Conservation (phyloP, 169 alveolate genomes). For the Plasmodium knowlesi region DNA sequence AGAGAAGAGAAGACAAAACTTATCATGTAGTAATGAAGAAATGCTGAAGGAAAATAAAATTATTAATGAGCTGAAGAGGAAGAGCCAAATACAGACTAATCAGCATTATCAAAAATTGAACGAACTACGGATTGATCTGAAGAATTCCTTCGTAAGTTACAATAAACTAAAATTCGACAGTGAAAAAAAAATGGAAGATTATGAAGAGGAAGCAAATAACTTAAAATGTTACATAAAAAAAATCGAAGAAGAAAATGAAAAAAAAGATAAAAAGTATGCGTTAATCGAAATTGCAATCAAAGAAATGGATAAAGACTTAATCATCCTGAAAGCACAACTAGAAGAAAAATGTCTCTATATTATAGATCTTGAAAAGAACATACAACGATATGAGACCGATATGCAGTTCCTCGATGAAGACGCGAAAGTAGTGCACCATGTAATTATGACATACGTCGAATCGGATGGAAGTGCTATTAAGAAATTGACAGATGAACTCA, state of each 20-base stretch:
- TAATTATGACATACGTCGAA: conserved; percentile 31
- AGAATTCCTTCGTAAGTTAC: conserved; percentile 45
- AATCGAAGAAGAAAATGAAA: conserved; percentile 59
- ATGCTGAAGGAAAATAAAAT: background rate
- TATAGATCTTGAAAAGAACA: conserved; percentile 19
- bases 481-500: conserved; percentile 12
- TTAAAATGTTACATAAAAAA: conserved; percentile 42
- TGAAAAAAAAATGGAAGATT: conserved; percentile 53
- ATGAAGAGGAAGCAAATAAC: conserved; percentile 63
- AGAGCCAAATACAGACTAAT: background rate
- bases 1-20: background rate
- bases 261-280: conserved; percentile 64
- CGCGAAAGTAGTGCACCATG: conserved; percentile 7
- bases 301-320: conserved; percentile 73
- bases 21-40: background rate
- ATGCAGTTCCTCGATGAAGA: conserved; percentile 26
- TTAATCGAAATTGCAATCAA: conserved; percentile 61
- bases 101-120: conserved; percentile 41
- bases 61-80: conserved; percentile 22
- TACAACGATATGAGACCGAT: conserved; percentile 8
- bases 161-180: conserved; percentile 63
- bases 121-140: conserved; percentile 55
- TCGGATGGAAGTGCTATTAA: conserved; percentile 7
- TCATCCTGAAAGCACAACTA: conserved; percentile 25
- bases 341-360: conserved; percentile 16